Evolutionary conservation across 2,329 filamentous ascomycete species (phyloP), one percentile per base, ranked within the genome.

Genomic region (Sporothrix euskadiensis): DNA sequence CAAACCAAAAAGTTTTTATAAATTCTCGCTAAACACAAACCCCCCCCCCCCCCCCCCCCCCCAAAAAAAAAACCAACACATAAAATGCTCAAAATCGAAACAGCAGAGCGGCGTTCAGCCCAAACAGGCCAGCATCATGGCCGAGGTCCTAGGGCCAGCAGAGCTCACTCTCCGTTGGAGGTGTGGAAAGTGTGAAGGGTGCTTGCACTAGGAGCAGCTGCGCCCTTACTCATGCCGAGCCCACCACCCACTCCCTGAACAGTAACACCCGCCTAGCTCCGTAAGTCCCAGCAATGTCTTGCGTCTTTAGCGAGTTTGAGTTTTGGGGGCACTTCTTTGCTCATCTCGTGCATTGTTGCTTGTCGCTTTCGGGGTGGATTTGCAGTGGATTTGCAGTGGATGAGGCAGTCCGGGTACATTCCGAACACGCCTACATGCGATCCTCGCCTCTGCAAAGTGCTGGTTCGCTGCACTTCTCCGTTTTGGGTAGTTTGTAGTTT

Each of bases 201-300:
- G 12, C 14, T 44, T 44, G 35, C 41, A 66, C 35, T 66, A 44
- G 41, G 39, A 30, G 26, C 14, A 52, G 22, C 44, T n/a, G 61
- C 5, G 47, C 44, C 26, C 65, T 68, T 68, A 68, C 65, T 68
- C 65, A 68, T 68, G 44, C 65, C 26, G 10, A 30, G 39, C 39
- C 39, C 39, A 65, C 39, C n/a, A 26, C 59, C n/a, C 10, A 65
- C 22, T 10, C 61, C 4, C 22, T 16, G n/a, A 66, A 47, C 39
- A 47, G 39, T 66, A 47, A 66, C n/a, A 66, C 61, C 9, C 9
- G n/a, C 61, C 39, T 47, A 19, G 14, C 9, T n/a, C n/a, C 39
- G 35, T 44, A 66, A 66, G 4, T 66, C 47, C 39, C 61, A 22
- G 22, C 52, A 22, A 12, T 56, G 52, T 30, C 52, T 54, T 22